Conservation (phyloP, 2,329 filamentous ascomycete species). For the Alternaria panax region DNA sequence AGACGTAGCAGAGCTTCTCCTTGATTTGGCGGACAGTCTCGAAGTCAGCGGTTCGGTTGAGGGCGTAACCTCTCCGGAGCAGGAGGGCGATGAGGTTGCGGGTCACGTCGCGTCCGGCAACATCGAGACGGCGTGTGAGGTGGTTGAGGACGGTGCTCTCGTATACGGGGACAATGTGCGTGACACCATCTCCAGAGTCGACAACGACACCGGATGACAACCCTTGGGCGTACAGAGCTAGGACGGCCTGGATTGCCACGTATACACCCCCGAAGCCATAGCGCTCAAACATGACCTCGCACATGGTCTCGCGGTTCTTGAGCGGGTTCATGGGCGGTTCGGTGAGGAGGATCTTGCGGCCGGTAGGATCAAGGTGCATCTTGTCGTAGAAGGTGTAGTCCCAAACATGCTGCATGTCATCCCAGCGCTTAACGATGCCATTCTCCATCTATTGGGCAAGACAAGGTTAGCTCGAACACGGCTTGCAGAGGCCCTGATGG, state of each 20-base stretch:
- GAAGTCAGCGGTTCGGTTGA: conserved; percentile 98
- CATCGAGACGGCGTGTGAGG: conserved; percentile 90
- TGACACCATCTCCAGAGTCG: conserved; percentile 97
- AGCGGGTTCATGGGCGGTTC: conserved; percentile 98
- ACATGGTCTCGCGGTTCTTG: conserved; percentile 97
- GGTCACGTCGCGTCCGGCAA: conserved; percentile 97
- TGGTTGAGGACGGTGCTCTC: conserved; percentile 98
- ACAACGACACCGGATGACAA: conserved; percentile 86
- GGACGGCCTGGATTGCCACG: conserved; percentile 95
- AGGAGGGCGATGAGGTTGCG: conserved; percentile 96
- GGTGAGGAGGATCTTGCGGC: conserved; percentile 95
- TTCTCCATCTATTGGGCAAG: conserved; percentile 82
- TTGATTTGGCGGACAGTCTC: conserved; percentile 98
- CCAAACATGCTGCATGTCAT: conserved; percentile 99
- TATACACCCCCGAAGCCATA: conserved; percentile 97
- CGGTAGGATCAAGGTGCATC: conserved; percentile 88
- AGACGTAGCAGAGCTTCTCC: conserved; percentile 99
- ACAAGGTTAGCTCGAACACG: conserved; percentile 34
- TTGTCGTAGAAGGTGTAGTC: conserved; percentile 99
- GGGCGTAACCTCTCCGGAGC: conserved; percentile 89
- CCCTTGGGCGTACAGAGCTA: conserved; percentile 97
- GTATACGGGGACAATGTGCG: conserved; percentile 98
- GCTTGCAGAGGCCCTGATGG: neutral
- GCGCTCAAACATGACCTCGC: conserved; percentile 98
- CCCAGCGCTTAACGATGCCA: conserved; percentile 99